Base-by-base conservation (phyloP, 2,329 filamentous ascomycete species). In the Ciborinia camelliae region DNA sequence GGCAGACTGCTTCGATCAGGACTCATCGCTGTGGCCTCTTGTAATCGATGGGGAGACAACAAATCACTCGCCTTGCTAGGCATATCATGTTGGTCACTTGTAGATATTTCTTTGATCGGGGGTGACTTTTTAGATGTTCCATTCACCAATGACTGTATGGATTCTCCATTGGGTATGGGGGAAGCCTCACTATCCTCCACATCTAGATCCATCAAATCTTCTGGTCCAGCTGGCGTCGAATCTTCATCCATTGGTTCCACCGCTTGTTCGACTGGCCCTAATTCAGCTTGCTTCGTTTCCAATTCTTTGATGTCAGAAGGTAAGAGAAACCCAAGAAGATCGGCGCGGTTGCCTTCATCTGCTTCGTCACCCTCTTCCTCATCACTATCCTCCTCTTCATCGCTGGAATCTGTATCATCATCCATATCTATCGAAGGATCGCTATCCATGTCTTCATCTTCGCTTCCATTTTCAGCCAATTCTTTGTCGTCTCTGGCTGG, bases 351-450 rank as follows among this genome's bases (percentile, higher is more conserved):
- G 7, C 73, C 72, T 2, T 73, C 74, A 20, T 73, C 73, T 7
- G 75, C 73, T 8, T 73, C 72, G 7, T 76, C 75, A 23, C 81
- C 79, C 73, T 80, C 79, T 52, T 73, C 71, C 57, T 75, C 73
- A 35, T 88, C 84, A 35, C 81, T 84, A 3, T 85, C 86, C 3
- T 84, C 85, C 69, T 87, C 76, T 72, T 89, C 86, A 68, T 89
- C 86, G 51, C 82, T 86, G 10, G 86, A 84, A 51, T 80, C 79
- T 50, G 75, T 64, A 28, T 43, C 67, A 28, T 63, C 64, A 14
- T 69, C 67, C 32, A 65, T 23, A 10, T 61, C 64, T 20, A 43
- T 54, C 7, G 75, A 75, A 30, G 67, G 65, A 30, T 69, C 70
- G 57, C 69, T 67, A 62, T 77, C 74, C 14, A 71, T 51, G 62